A percentile compares a stretch with the other conserved stretches of the same genome.
phyloP scores from a whole-genome alignment of 2,329 filamentous ascomycete species.

The Trichoderma breve region DNA sequence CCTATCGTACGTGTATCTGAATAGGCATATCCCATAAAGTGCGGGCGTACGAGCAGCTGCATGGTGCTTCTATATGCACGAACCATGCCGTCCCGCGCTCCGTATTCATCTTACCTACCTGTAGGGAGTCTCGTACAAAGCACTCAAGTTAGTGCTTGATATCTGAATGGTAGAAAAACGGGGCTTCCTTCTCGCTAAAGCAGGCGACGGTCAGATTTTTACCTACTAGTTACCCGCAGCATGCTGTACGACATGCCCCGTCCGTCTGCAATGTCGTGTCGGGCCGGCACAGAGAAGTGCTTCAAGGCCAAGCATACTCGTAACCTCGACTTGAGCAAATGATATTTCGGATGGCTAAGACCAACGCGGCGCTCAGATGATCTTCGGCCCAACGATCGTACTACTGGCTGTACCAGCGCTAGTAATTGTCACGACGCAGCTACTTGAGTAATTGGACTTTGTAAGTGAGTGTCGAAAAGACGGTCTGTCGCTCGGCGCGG shows the following conservation, averaged over 20 bases:
- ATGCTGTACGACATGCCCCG: constrained; percentile 17
- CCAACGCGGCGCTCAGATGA: neutral
- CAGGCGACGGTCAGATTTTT: constrained; percentile 13
- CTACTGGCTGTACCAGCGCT: neutral
- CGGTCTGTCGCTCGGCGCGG: constrained; percentile 13
- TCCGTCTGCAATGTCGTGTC: constrained; percentile 12
- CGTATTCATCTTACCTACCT: neutral
- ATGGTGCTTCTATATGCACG: constrained; percentile 2
- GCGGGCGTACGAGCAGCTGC: neutral
- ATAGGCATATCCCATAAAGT: neutral
- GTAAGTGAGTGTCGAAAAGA: constrained; percentile 1
- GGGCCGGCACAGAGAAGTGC: constrained; percentile 9
- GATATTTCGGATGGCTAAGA: neutral
- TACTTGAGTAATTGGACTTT: neutral
- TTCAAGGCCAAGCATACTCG: neutral
- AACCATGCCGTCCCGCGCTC: neutral
- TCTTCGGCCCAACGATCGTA: neutral
- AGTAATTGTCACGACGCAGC: neutral
- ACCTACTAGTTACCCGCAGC: constrained; percentile 3
- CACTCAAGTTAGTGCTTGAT: neutral
- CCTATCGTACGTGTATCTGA: neutral
- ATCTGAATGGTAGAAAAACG: neutral
- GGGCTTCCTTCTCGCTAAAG: constrained; percentile 15
- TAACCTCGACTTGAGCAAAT: neutral
- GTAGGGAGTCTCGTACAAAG: neutral